These are phyloP conservation scores for Prosopis cineraria DNA, from an alignment of 306 rosid genomes.

Conservation along the genomic window DNA sequence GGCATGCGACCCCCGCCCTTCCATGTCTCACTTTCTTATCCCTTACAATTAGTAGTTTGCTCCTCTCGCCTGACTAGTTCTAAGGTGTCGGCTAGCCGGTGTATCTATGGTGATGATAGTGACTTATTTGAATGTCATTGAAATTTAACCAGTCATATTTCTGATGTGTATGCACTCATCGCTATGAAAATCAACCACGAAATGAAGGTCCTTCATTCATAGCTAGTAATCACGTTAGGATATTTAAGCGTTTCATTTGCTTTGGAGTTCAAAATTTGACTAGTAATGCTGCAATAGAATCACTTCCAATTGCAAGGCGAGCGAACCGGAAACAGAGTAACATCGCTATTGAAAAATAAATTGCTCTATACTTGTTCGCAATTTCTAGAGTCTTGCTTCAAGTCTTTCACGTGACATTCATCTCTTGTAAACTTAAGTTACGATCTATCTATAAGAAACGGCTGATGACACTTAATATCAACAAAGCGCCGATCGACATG, in stretches of 20 bases:
- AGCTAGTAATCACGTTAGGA: not conserved
- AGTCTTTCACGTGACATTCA: not conserved
- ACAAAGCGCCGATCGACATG: not conserved
- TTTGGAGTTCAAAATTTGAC: too few relatives aligned
- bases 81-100: constrained; percentile 27
- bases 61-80: not conserved
- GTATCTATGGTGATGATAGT: not conserved
- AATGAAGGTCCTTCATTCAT: not conserved
- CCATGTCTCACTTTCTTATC: not conserved
- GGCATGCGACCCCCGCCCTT: not conserved
- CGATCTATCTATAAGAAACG: not conserved
- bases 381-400: not conserved
- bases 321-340: not conserved
- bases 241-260: not conserved
- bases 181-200: not conserved
- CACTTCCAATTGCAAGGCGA: not conserved
- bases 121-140: not conserved
- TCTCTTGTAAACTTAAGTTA: not conserved
- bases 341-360: not conserved
- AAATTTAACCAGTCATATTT: not conserved
- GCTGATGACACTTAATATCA: not conserved
- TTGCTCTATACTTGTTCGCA: not conserved
- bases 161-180: not conserved
- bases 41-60: constrained; percentile 19
- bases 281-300: not conserved